phyloP scores from a whole-genome alignment of 2,329 filamentous ascomycete genomes.

The Cladophialophora yegresii region DNA sequence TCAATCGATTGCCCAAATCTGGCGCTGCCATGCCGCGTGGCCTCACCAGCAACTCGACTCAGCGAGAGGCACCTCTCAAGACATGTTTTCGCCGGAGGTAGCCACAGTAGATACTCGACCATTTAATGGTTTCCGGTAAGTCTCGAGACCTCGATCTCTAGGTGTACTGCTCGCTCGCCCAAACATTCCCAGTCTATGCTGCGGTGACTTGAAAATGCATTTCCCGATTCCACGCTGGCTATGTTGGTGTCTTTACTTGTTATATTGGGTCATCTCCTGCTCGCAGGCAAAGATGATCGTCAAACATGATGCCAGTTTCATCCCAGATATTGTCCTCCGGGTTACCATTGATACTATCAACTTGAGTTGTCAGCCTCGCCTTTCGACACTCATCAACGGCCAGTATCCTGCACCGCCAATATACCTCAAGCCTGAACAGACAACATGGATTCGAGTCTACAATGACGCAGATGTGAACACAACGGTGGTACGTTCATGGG shows the following conservation, averaged over 20 bases:
- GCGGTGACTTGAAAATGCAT: neutral
- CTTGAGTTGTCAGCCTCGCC: slow-evolving; percentile 51
- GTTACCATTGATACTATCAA: slow-evolving; percentile 48
- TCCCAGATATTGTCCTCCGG: slow-evolving; percentile 53
- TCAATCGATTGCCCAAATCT: neutral
- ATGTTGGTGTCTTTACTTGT: neutral
- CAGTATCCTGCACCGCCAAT: slow-evolving; percentile 56
- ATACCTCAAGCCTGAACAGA: slow-evolving; percentile 50
- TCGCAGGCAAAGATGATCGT: slow-evolving; percentile 17
- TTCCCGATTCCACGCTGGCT: slow-evolving; percentile 1
- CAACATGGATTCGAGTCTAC: slow-evolving; percentile 61
- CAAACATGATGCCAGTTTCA: slow-evolving; percentile 24
- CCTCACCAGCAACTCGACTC: neutral
- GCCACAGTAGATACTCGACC: neutral
- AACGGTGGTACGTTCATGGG: slow-evolving; percentile 54
- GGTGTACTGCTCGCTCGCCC: neutral
- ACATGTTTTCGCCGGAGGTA: neutral
- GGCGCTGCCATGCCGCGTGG: slow-evolving; percentile 1
- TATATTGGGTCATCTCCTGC: neutral
- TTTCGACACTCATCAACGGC: slow-evolving; percentile 56
- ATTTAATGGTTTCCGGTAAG: neutral
- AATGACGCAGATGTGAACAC: slow-evolving; percentile 57
- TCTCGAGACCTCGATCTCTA: neutral
- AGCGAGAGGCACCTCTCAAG: neutral
- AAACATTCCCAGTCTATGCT: neutral